Conservation (phyloP, 2,329 filamentous ascomycete genomes). For the Ilyonectria robusta region DNA sequence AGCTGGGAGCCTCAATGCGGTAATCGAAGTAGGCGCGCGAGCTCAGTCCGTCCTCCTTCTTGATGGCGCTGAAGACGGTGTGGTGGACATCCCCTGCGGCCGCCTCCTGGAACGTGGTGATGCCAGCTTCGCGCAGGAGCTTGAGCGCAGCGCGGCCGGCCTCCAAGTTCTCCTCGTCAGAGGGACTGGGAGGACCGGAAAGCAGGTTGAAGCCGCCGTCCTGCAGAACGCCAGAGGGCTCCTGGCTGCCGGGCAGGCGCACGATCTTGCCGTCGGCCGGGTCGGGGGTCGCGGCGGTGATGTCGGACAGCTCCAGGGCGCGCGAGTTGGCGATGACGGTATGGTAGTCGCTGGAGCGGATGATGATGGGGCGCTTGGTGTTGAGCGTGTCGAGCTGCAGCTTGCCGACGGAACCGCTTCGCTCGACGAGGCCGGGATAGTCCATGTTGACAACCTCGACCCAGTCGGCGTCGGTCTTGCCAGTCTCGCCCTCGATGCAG, state of each 20-base stretch:
- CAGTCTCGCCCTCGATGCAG: slow-evolving; percentile 42
- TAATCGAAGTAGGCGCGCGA: slow-evolving; percentile 48
- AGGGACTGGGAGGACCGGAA: slow-evolving; percentile 37
- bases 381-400: slow-evolving; percentile 38
- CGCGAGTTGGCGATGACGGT: slow-evolving; percentile 44
- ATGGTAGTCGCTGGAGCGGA: slow-evolving; percentile 46
- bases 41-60: slow-evolving; percentile 37
- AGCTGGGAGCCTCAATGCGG: slow-evolving; percentile 42
- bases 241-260: slow-evolving; percentile 44
- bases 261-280: slow-evolving; percentile 42
- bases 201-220: slow-evolving; percentile 42
- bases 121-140: slow-evolving; percentile 45
- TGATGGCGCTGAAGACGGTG: slow-evolving; percentile 39
- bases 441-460: slow-evolving; percentile 47
- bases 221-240: slow-evolving; percentile 45
- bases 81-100: slow-evolving; percentile 31
- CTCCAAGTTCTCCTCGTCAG: slow-evolving; percentile 37
- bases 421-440: slow-evolving; percentile 40
- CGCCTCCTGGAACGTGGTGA: slow-evolving; percentile 49
- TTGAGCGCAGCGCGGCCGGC: slow-evolving; percentile 45
- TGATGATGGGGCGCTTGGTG: slow-evolving; percentile 42
- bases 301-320: slow-evolving; percentile 42
- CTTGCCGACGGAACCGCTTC: slow-evolving; percentile 41
- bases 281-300: slow-evolving; percentile 39
- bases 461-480: slow-evolving; percentile 43